Percentiles rank a stretch among this genome's conserved stretches.
These are phyloP conservation scores for Calonectria pseudoreteaudii DNA, from an alignment of 2,329 filamentous ascomycete species.

Conservation along the genomic window DNA sequence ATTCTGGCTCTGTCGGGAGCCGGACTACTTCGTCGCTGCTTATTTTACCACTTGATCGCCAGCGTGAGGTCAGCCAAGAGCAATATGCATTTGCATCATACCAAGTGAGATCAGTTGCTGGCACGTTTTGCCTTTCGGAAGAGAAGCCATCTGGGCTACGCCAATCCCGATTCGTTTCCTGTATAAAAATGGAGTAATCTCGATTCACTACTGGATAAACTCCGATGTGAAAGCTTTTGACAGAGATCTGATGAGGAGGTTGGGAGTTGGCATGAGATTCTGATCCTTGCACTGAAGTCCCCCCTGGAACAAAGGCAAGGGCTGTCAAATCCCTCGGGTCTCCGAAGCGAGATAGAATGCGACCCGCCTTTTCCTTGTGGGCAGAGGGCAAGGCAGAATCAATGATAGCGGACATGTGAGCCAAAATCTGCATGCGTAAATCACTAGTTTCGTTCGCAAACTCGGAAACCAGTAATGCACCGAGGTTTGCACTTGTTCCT, in stretches of 20 bases:
- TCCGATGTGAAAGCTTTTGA: neutral
- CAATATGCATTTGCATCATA: conserved; percentile 8
- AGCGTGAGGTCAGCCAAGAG: neutral
- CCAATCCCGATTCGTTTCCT: neutral
- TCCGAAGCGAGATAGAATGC: neutral
- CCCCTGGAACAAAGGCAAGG: neutral
- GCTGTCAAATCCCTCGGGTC: neutral
- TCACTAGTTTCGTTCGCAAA: neutral
- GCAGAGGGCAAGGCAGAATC: neutral
- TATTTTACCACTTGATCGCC: neutral
- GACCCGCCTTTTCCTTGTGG: neutral
- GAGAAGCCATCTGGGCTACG: neutral
- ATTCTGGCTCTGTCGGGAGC: neutral
- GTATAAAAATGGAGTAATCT: neutral
- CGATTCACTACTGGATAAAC: neutral
- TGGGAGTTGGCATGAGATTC: neutral
- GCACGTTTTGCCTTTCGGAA: neutral
- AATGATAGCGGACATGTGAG: neutral
- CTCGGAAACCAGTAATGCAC: neutral
- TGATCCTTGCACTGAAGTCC: neutral
- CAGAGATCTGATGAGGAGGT: neutral
- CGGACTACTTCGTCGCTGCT: neutral
- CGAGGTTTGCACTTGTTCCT: neutral
- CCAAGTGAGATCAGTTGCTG: neutral
- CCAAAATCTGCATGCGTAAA: neutral